These are phyloP conservation scores for Candida ovalis DNA, from an alignment of 805 yeast genomes.

Conservation along the genomic window DNA sequence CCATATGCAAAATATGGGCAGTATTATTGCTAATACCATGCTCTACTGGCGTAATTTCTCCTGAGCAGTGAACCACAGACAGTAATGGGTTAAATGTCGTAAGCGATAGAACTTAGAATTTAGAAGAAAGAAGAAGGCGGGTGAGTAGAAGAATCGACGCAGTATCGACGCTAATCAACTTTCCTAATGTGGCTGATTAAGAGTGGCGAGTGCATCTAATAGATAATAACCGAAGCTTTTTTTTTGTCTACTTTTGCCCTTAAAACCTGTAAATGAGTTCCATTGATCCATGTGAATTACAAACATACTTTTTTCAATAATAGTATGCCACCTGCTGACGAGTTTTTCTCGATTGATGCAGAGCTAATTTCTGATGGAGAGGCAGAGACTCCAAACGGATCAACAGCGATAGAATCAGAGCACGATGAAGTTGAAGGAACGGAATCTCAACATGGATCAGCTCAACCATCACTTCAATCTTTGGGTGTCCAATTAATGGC, in stretches of 20 bases:
- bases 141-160: not conserved
- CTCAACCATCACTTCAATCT: conserved; percentile 23
- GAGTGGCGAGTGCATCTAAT: not conserved
- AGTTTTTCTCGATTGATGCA: not conserved
- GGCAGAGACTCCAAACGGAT: not conserved
- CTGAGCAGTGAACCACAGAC: too few relatives aligned
- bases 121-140: not conserved
- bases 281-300: too few relatives aligned
- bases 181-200: not conserved
- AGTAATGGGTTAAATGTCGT: too few relatives aligned
- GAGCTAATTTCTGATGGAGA: not conserved
- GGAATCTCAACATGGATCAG: not conserved
- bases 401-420: not conserved
- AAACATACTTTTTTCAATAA: too few relatives aligned
- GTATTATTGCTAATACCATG: too few relatives aligned
- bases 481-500: conserved; percentile 63
- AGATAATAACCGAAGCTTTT: not conserved
- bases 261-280: not conserved
- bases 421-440: not conserved
- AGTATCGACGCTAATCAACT: not conserved
- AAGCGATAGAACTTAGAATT: too few relatives aligned
- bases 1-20: too few relatives aligned
- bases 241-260: not conserved
- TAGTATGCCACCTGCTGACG: not conserved
- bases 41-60: too few relatives aligned